Evolutionary conservation across 768 basidiomycete genomes (phyloP).

Genomic region (Suillus occidentalis): DNA sequence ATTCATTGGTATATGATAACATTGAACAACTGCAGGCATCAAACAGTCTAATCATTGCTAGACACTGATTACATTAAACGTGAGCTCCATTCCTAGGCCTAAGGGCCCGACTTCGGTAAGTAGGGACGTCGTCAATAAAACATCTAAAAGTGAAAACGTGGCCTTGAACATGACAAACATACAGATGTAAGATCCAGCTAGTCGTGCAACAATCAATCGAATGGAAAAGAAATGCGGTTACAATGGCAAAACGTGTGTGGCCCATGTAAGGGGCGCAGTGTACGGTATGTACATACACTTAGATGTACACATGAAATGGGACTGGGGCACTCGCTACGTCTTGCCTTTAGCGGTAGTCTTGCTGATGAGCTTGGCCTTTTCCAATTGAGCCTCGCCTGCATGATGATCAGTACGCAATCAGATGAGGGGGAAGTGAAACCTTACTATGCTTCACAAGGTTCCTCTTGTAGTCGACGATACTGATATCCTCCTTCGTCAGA

Average conservation of each 20-base stretch:
- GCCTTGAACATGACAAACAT: background rate
- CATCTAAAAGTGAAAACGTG: conserved; percentile 2
- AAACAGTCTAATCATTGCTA: background rate
- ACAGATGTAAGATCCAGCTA: conserved; percentile 9
- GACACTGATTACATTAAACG: background rate
- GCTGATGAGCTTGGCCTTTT: conserved; percentile 91
- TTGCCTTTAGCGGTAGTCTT: conserved; percentile 76
- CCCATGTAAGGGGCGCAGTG: conserved; percentile 9
- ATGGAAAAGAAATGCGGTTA: conserved; percentile 5
- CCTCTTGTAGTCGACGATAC: conserved; percentile 92
- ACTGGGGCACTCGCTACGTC: conserved; percentile 38
- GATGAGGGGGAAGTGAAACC: conserved; percentile 24
- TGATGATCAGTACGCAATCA: conserved; percentile 6
- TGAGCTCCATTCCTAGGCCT: background rate
- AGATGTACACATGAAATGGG: background rate
- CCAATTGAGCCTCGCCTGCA: conserved; percentile 78
- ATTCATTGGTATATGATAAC: background rate
- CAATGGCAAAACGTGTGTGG: conserved; percentile 3
- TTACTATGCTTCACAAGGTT: conserved; percentile 77
- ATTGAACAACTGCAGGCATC: background rate
- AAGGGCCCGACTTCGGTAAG: background rate
- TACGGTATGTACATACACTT: background rate
- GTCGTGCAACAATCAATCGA: conserved; percentile 5
- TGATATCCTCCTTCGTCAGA: conserved; percentile 87
- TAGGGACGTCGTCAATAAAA: background rate